Percentiles rank a stretch among this genome's conserved stretches.
These are phyloP conservation scores for Sclerotinia spermophila DNA, from an alignment of 2,329 filamentous ascomycete species.

Conservation along the genomic window DNA sequence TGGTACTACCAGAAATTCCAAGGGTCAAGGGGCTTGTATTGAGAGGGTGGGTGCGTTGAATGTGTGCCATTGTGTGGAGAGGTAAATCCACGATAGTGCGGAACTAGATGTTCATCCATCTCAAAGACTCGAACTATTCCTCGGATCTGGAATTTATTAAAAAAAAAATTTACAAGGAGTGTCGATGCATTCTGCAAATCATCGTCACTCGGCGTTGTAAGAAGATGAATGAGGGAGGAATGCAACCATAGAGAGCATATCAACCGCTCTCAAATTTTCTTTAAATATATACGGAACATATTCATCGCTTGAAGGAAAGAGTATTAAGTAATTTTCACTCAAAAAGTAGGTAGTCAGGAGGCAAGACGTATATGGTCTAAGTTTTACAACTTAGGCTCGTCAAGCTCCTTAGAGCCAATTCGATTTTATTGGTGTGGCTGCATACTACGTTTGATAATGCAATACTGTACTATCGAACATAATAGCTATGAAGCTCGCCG, in stretches of 20 bases:
- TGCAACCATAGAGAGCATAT: slow-evolving; percentile 10
- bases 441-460: slow-evolving; percentile 14
- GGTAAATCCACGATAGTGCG: slow-evolving; percentile 14
- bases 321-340: not conserved
- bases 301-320: slow-evolving; percentile 5
- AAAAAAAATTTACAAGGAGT: slow-evolving; percentile 5
- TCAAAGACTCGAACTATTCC: not conserved
- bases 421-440: slow-evolving; percentile 16
- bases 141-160: slow-evolving; percentile 9
- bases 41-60: not conserved
- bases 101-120: slow-evolving; percentile 11
- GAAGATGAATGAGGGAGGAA: slow-evolving; percentile 4
- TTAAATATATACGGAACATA: not conserved
- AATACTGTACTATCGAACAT: slow-evolving; percentile 19
- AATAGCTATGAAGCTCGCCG: slow-evolving; percentile 14
- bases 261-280: slow-evolving; percentile 15
- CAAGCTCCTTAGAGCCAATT: slow-evolving; percentile 10
- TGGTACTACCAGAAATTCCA: not conserved
- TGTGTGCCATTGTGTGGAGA: slow-evolving; percentile 8
- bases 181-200: slow-evolving; percentile 16
- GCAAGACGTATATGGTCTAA: not conserved
- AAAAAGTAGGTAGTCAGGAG: not conserved
- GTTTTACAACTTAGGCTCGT: slow-evolving; percentile 10
- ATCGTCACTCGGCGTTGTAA: slow-evolving; percentile 17
- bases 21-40: not conserved